Conservation (phyloP, 176 grass and related monocot genomes). For the Chloris gayana region DNA sequence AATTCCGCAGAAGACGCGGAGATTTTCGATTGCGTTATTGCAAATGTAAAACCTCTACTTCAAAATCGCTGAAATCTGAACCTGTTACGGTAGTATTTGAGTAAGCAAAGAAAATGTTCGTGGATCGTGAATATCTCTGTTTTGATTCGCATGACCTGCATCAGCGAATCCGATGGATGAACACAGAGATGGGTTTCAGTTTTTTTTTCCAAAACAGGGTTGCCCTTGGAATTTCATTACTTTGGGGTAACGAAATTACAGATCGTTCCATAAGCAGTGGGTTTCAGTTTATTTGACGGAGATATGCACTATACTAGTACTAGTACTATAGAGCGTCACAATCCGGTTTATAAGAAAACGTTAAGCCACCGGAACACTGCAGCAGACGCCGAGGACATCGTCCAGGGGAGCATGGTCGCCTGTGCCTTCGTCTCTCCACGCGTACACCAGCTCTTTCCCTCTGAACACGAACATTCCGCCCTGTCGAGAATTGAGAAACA, state of each 20-base stretch:
- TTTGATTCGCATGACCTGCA: background rate
- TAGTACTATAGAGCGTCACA: background rate
- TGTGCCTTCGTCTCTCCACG: slow-evolving; percentile 78
- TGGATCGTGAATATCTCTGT: background rate
- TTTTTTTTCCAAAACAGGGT: too few species aligned
- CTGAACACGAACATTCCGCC: slow-evolving; percentile 90
- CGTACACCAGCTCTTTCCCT: slow-evolving; percentile 69
- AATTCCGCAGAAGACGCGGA: background rate
- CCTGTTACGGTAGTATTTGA: background rate
- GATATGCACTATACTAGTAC: background rate
- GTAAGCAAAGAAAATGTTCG: background rate
- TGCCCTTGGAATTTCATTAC: too few species aligned
- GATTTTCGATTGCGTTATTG: background rate
- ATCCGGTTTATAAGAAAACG: background rate
- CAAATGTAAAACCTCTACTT: background rate
- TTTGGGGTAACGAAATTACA: too few species aligned
- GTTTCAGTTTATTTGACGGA: background rate
- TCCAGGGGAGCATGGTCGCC: slow-evolving; percentile 83
- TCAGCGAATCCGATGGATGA: background rate
- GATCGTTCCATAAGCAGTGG: too few species aligned
- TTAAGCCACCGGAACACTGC: slow-evolving; percentile 29
- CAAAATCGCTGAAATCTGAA: background rate
- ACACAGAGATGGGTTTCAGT: background rate
- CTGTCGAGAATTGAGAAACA: slow-evolving; percentile 24
- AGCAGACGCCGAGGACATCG: slow-evolving; percentile 51